Conservation (phyloP, 2,329 filamentous ascomycete species). For the Sclerotinia glacialis region DNA sequence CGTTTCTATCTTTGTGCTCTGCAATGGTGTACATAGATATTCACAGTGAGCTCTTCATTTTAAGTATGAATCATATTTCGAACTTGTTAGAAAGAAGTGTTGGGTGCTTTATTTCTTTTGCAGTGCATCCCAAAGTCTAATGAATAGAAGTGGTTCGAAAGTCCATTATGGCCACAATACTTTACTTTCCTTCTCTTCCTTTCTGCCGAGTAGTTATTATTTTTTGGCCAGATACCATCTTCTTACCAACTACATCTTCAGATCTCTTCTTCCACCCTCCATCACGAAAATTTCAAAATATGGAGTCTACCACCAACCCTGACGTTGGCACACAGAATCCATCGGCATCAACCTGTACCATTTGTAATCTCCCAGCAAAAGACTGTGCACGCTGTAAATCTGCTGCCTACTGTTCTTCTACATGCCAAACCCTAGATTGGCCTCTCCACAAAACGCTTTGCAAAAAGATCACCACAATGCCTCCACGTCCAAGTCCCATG, state of each 20-base stretch:
- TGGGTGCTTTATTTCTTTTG: not conserved
- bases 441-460: not conserved
- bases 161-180: not conserved
- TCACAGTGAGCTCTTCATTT: not conserved
- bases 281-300: not conserved
- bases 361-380: not conserved
- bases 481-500: not conserved
- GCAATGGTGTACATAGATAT: accelerated
- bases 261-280: not conserved
- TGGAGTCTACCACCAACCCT: not conserved
- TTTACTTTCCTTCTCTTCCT: not conserved
- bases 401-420: not conserved
- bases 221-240: too few species aligned
- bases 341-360: not conserved
- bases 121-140: too few species aligned
- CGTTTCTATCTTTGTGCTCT: not conserved
- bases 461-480: not conserved
- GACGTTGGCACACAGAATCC: too few species aligned
- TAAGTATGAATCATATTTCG: not conserved
- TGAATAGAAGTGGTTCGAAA: not conserved
- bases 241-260: not conserved
- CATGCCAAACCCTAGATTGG: not conserved
- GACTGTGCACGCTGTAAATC: not conserved
- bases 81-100: not conserved
- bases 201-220: too few species aligned